Base-by-base conservation (phyloP, 257 asterid genomes). In the Catharanthus roseus region DNA sequence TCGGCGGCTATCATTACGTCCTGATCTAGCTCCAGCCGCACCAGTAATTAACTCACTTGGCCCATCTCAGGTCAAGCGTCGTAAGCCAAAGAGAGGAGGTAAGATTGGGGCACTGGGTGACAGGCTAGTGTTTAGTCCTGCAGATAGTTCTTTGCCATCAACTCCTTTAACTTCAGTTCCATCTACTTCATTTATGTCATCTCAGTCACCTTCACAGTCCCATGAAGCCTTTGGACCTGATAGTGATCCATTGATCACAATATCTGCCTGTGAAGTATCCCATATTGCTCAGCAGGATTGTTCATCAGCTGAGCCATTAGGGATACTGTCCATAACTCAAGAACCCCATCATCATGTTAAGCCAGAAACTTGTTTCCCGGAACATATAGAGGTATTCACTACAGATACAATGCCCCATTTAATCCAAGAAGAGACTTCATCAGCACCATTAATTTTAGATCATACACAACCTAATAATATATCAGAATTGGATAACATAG, bases 81-180 rank as follows among this genome's bases (percentile, higher is more conserved):
- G 96, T 41, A 84, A 93, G 63, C 89, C 90, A 6, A 87, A 81
- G 73, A 86, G 95, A 78, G 92, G 96, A 23, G 87, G 79, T 1
- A 79, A 77, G 74, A 60, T 75, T 53, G 78, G 81, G 68, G 79
- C 72, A 77, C 71, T 75, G 15, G 49, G 77, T 15, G 90, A 81
- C 26, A 76, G 84, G 72, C 73, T 83, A 34, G 83, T 70, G 81
- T 79, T 83, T 79, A 74, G 79, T 64, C 68, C 84, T 70, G 74
- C 81, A 53, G 72, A 73, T 70, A 57, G 79, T 53, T 76, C 49
- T 33, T 73, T 78, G 45, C 54, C 76, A 69, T 70, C 92, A 39
- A 67, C 90, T 73, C 75, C 77, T 55, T 75, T 67, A 53, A 74
- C 83, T 28, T 77, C 84, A 50, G 68, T 70, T 77, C 87, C 89